Evolutionary conservation across 225 moss, liverwort and hornwort genomes (phyloP).

Genomic region (Straminergon stramineum): DNA sequence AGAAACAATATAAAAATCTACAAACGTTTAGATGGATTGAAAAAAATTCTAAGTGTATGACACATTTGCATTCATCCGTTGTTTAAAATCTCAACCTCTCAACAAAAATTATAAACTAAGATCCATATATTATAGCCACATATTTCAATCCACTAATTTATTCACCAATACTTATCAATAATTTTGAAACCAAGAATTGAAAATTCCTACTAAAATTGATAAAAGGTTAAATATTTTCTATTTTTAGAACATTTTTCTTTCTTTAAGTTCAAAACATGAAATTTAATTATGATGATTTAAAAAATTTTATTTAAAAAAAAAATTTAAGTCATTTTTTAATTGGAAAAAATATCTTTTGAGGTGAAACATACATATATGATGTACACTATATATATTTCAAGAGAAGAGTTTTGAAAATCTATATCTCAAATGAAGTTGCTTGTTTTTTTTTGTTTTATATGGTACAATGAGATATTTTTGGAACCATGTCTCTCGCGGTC

Average conservation of each 20-base stretch:
- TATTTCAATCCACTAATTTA: background rate
- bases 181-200: background rate
- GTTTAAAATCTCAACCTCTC: background rate
- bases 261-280: fast-evolving
- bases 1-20: background rate
- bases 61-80: fast-evolving
- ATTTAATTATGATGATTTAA: background rate
- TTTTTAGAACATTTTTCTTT: background rate
- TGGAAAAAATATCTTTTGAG: background rate
- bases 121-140: background rate
- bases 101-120: background rate
- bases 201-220: background rate
- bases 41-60: background rate
- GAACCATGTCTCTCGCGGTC: no score
- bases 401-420: background rate
- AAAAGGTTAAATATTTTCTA: background rate
- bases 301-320: background rate
- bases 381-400: background rate
- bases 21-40: background rate
- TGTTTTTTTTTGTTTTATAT: no score
- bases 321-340: background rate
- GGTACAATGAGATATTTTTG: no score
- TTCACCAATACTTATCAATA: background rate
- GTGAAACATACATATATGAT: no score
- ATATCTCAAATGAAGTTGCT: no score